Evolutionary conservation across 2,329 filamentous ascomycete species (phyloP).

Genomic region (Meredithiella fracta): DNA sequence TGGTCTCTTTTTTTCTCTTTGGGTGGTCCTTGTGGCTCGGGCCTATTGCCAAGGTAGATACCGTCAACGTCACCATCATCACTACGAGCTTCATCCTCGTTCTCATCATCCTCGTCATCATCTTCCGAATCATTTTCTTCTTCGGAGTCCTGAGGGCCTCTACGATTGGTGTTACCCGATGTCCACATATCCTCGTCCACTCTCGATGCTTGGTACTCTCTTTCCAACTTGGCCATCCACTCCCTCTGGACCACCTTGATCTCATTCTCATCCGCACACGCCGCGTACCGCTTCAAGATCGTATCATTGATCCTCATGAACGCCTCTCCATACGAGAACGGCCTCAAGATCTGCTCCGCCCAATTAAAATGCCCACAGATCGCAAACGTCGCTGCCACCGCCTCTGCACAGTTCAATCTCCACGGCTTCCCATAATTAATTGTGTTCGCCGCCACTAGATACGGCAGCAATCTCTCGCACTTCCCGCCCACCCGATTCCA

Average conservation of each 20-base stretch:
- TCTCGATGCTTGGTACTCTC: constrained; percentile 70
- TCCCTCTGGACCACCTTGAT: constrained; percentile 72
- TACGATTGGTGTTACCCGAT: constrained; percentile 72
- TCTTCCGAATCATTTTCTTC: constrained; percentile 38
- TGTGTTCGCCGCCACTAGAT: constrained; percentile 88
- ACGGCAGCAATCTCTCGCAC: constrained; percentile 78
- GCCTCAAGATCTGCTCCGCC: constrained; percentile 66
- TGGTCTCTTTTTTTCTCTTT: constrained; percentile 38
- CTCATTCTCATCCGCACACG: constrained; percentile 62
- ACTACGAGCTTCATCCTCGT: constrained; percentile 27
- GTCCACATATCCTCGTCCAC: constrained; percentile 70
- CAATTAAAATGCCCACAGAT: constrained; percentile 88
- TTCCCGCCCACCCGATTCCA: constrained; percentile 85
- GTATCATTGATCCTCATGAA: constrained; percentile 84
- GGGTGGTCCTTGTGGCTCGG: constrained; percentile 17
- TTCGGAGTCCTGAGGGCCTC: constrained; percentile 33
- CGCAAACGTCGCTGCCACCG: constrained; percentile 76
- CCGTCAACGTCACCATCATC: constrained; percentile 35
- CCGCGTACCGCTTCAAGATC: constrained; percentile 69
- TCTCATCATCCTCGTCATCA: constrained; percentile 30
- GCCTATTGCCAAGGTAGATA: constrained; percentile 44
- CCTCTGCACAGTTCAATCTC: constrained; percentile 90
- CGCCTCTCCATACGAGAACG: constrained; percentile 74
- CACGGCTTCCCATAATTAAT: constrained; percentile 96
- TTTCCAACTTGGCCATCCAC: constrained; percentile 81